phyloP scores from a whole-genome alignment of 257 asterid genomes.

The Solanum chilense region DNA sequence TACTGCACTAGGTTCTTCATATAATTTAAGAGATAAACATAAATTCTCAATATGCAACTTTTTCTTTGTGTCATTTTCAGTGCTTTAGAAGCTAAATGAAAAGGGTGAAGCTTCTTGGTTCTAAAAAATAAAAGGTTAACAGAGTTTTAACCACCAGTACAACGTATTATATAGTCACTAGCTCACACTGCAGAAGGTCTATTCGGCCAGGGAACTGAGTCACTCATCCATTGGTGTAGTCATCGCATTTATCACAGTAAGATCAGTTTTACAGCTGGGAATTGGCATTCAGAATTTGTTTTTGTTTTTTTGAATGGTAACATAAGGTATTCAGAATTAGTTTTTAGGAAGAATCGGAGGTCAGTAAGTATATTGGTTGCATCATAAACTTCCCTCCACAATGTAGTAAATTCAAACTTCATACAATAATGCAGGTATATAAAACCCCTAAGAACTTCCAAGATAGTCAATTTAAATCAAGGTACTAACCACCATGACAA shows the following conservation, averaged over 20 bases:
- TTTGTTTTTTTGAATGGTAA: not conserved
- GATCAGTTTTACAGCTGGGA: not conserved
- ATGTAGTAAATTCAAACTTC: not conserved
- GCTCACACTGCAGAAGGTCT: not conserved
- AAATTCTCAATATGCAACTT: not conserved
- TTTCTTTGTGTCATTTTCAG: not conserved
- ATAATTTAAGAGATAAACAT: not conserved
- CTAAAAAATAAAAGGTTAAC: not conserved
- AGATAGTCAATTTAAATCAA: not conserved
- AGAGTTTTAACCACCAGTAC: not conserved
- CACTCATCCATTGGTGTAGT: not conserved
- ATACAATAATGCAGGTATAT: not conserved
- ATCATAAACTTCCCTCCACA: not conserved
- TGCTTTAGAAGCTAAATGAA: not conserved
- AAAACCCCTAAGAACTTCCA: not conserved
- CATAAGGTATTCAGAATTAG: not conserved
- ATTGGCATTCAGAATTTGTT: not conserved
- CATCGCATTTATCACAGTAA: not conserved
- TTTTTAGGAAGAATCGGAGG: not conserved
- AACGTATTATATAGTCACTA: not conserved
- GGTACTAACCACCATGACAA: not conserved
- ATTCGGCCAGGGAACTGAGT: not conserved
- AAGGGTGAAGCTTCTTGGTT: not conserved
- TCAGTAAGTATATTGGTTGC: not conserved
- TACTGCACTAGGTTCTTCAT: not conserved